Evolutionary conservation across 148 eudicot species (phyloP), one percentile per base, ranked within the genome.

Genomic region (Oxyria digyna): DNA sequence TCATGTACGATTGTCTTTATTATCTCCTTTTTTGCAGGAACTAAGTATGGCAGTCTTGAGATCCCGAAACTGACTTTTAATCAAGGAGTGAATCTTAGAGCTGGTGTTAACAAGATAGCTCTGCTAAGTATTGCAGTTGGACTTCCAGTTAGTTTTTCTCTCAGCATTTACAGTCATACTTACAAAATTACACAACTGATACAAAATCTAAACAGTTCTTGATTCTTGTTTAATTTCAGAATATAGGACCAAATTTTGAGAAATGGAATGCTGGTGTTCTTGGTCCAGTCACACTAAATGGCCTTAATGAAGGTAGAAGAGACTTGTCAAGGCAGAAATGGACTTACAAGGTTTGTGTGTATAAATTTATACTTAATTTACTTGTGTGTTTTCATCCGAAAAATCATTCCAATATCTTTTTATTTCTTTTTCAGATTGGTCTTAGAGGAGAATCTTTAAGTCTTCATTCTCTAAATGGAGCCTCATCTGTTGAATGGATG

Each of bases 111-210:
- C 87, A 84, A 73, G 78, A 88, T 94, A 45, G 77, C 97, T 41
- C 80, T 94, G 45, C 84, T 94, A n/a, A 94, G 98, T 78, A 83
- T 90, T 73, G 87, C 98, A 67, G 96, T 94, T 80, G 98, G 98
- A 45, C 92, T 94, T 48, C 98, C 98, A 84, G 98, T 94, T 71
- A 33, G 91, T 69, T 41, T 65, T 66, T 55, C 74, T 73, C 45
- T 72, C 68, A 35, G 38, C 6, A 35, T 35, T 35, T 35, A 35
- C 38, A 35, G 38, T 6, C 38, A 35, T 2, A 14, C 67, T 35
- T 33, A 0, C 6, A 63, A n/a, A 46, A 4, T 46, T 54, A 20
- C 15, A 54, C 6, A 54, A 10, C 10, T 54, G 17, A 1, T 9
- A 10, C 32, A 24, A 54, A 27, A n/a, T 29, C 13, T 12, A 15